Evolutionary conservation across 2,329 filamentous ascomycete species (phyloP).

Genomic region (Pseudogymnoascus sp.): DNA sequence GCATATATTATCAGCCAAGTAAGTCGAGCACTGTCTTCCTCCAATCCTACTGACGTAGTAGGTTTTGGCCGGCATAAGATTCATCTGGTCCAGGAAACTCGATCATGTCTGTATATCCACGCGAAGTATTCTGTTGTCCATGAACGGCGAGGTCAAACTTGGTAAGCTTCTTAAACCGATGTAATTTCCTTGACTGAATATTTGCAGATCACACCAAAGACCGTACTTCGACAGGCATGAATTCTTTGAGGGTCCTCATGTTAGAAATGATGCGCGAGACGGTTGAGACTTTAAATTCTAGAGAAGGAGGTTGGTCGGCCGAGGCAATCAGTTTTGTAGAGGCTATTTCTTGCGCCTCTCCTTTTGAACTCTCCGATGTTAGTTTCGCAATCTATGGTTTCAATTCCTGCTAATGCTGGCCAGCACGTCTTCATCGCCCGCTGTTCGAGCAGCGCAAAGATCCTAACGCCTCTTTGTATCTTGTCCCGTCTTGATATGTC

Average conservation of each 20-base stretch:
- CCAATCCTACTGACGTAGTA: neutral
- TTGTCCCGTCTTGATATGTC: neutral
- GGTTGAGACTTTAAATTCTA: no score
- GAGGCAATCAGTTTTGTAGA: no score
- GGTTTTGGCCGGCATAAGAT: neutral
- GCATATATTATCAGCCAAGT: constrained; percentile 11
- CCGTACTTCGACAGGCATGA: no score
- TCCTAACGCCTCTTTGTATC: constrained; percentile 12
- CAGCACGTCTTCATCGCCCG: constrained; percentile 12
- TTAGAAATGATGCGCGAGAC: no score
- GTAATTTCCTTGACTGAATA: neutral
- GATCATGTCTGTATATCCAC: neutral
- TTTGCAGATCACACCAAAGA: no score
- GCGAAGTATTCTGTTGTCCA: neutral
- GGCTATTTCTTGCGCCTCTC: constrained; percentile 11
- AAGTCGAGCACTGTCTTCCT: neutral
- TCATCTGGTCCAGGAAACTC: neutral
- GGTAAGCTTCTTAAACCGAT: neutral
- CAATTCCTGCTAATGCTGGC: constrained; percentile 11
- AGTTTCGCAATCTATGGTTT: constrained; percentile 9
- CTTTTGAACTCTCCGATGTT: constrained; percentile 14
- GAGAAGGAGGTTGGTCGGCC: no score
- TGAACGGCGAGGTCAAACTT: neutral
- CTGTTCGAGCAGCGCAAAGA: constrained; percentile 3
- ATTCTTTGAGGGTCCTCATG: no score